Percentiles rank a stretch among this genome's conserved stretches.
Conservation (phyloP, 163 green algal species). For the Picocystis sp. region DNA sequence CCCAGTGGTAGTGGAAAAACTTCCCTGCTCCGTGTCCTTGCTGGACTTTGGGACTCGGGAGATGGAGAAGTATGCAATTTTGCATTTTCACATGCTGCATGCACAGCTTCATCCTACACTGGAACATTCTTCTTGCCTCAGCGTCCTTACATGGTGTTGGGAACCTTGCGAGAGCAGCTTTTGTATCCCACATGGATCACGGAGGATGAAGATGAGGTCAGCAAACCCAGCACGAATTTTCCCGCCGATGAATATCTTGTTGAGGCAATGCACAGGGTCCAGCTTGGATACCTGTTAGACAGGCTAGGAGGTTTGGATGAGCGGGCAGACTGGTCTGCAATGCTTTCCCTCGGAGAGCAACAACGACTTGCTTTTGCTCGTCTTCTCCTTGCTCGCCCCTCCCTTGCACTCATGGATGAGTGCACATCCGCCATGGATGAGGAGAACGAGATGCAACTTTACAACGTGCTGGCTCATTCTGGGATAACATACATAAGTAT, state of each 20-base stretch:
- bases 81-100: conserved; percentile 3
- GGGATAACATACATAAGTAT: conserved; percentile 66
- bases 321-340: conserved; percentile 48
- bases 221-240: conserved; percentile 9
- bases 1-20: conserved; percentile 86
- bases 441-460: conserved; percentile 54
- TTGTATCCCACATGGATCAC: conserved; percentile 71
- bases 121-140: conserved; percentile 86
- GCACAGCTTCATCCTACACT: conserved; percentile 15
- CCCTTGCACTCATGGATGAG: conserved; percentile 79
- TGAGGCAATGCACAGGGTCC: conserved; percentile 34
- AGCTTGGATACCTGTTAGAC: conserved; percentile 36
- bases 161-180: conserved; percentile 74
- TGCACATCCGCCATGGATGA: conserved; percentile 62
- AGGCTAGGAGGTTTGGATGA: conserved; percentile 45
- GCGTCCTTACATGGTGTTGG: conserved; percentile 86
- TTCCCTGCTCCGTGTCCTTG: conserved; percentile 35
- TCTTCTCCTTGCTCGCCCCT: conserved; percentile 17
- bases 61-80: conserved; percentile 10
- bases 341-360: conserved; percentile 77
- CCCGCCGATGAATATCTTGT: conserved; percentile 39
- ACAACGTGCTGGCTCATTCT: conserved; percentile 24
- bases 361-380: conserved; percentile 71
- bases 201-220: conserved; percentile 7
- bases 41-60: conserved; percentile 50